Base-by-base conservation (phyloP, 805 yeast genomes). In the Candida krabiensis region DNA sequence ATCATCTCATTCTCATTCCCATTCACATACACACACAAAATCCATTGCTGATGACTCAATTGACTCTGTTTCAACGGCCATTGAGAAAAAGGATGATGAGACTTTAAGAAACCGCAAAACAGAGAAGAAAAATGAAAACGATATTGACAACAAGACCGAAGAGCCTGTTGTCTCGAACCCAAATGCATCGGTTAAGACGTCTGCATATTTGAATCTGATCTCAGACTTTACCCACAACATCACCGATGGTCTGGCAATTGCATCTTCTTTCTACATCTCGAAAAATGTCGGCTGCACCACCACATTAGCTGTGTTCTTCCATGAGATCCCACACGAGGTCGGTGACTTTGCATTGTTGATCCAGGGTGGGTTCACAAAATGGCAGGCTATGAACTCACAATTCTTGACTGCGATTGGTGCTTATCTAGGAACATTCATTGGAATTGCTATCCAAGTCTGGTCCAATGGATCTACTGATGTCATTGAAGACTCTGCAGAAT, bases 271-370 rank as follows among this genome's bases (percentile, higher is more conserved):
- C 56, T 79, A 78, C 58, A 72, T 71, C 31, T 70, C 81, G 28
- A 70, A 72, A 36, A 65, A 61, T 30, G 79, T 76, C 13, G 93
- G 93, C 0, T 76, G 83, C 17, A 71, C 83, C 2, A 82, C 90
- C 0, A 75, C 84, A 16, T 61, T 83, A 25, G 86, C 90, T 1
- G 81, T 84, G 19, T 71, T 83, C 44, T 73, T 81, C 60, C 93
- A 85, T 56, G 93, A 85, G 56, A 75, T 84, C 33, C 93, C 93
- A 5, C 93, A 85, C 56, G 88, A 83, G 54, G 74, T 85, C 44
- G 90, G 91, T 33, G 93, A 85, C 54, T 85, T 80, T 61, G 90
- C 89, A 0, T 64, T 85, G 18, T 64, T 85, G 43, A 73, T 81
- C 44, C 79, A 80, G 51, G 81, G 82, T 16, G 91, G 91, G 0